Percentiles rank a stretch among this genome's conserved stretches.
Conservation (phyloP, 805 yeast species). For the Hanseniaspora mollemarum region DNA sequence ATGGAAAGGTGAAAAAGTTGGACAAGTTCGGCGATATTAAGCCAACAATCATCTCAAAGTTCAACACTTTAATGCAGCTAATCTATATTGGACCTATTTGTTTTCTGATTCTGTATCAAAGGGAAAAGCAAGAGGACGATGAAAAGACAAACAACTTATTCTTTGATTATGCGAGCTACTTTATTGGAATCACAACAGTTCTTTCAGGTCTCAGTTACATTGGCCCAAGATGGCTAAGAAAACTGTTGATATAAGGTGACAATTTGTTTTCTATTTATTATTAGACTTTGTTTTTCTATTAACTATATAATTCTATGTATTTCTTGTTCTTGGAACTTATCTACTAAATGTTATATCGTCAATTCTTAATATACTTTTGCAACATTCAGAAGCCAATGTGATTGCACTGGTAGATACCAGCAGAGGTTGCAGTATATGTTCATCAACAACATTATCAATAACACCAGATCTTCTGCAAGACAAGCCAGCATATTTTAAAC, state of each 20-base stretch:
- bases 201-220: slow-evolving; percentile 70
- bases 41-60: slow-evolving; percentile 76
- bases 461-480: slow-evolving; percentile 91
- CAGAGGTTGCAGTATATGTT: slow-evolving; percentile 93
- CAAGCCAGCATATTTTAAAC: slow-evolving; percentile 89
- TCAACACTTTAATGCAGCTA: slow-evolving; percentile 90
- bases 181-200: slow-evolving; percentile 60
- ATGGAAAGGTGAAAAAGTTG: slow-evolving; percentile 31
- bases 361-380: slow-evolving; percentile 86
- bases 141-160: slow-evolving; percentile 16
- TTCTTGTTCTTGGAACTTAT: slow-evolving; percentile 26
- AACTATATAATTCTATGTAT: background rate
- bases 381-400: slow-evolving; percentile 90
- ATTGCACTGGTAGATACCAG: slow-evolving; percentile 90
- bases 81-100: slow-evolving; percentile 53
- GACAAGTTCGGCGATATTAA: slow-evolving; percentile 39
- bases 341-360: slow-evolving; percentile 94
- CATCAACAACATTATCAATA: slow-evolving; percentile 68
- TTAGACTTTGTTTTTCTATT: background rate
- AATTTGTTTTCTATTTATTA: background rate
- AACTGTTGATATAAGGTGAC: slow-evolving; percentile 46
- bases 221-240: slow-evolving; percentile 34
- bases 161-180: slow-evolving; percentile 36
- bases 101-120: slow-evolving; percentile 17
- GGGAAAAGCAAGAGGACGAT: slow-evolving; percentile 17